Evolutionary conservation across 805 yeast species (phyloP).

Genomic region (Kodamaea restingae): DNA sequence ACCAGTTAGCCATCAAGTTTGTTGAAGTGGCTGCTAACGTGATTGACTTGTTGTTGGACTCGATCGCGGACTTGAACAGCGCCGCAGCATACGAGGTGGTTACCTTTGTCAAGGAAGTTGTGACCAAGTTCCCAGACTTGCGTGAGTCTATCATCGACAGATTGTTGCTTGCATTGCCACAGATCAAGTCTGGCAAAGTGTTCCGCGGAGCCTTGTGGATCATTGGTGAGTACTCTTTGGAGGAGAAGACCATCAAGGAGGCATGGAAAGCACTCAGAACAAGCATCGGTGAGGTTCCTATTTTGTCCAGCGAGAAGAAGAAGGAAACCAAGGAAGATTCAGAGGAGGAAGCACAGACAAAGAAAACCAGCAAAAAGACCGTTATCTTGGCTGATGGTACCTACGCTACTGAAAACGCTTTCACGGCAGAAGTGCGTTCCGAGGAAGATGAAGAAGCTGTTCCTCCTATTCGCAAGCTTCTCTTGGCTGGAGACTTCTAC

Average conservation of each 20-base stretch:
- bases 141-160: slow-evolving; percentile 61
- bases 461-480: slow-evolving; percentile 77
- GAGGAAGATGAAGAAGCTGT: slow-evolving; percentile 31
- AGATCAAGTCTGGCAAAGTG: slow-evolving; percentile 81
- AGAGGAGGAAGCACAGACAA: slow-evolving; percentile 29
- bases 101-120: slow-evolving; percentile 88
- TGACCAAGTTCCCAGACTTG: slow-evolving; percentile 83
- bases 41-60: slow-evolving; percentile 81
- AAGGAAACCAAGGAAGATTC: slow-evolving; percentile 19
- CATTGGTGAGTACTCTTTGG: slow-evolving; percentile 83
- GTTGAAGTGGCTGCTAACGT: slow-evolving; percentile 90
- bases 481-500: slow-evolving; percentile 86
- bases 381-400: slow-evolving; percentile 97
- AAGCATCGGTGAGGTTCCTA: slow-evolving; percentile 88
- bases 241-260: slow-evolving; percentile 65
- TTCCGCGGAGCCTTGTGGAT: slow-evolving; percentile 95
- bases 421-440: slow-evolving; percentile 41
- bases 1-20: slow-evolving; percentile 80
- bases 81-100: slow-evolving; percentile 86
- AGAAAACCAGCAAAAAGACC: slow-evolving; percentile 50
- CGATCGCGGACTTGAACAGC: slow-evolving; percentile 79
- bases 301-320: slow-evolving; percentile 66
- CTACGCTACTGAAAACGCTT: slow-evolving; percentile 89
- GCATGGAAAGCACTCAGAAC: slow-evolving; percentile 86
- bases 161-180: slow-evolving; percentile 57